Evolutionary conservation across 768 basidiomycete genomes (phyloP).

Genomic region (Ramaria sp.): DNA sequence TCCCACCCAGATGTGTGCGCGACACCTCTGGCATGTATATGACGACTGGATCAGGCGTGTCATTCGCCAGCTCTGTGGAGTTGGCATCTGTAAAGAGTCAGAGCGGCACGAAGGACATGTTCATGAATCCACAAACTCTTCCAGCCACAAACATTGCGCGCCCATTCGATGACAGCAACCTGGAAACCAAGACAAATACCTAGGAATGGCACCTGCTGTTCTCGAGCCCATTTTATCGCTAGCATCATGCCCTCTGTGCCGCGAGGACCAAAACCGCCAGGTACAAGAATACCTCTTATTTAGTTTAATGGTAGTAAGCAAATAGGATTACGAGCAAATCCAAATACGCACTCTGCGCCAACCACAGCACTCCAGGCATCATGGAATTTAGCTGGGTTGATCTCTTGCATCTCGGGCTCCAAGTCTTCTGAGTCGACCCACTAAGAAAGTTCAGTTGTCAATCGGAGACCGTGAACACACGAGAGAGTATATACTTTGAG

Average conservation of each 20-base stretch:
- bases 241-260: slow-evolving; percentile 97
- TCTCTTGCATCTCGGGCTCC: slow-evolving; percentile 69
- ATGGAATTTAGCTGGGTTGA: slow-evolving; percentile 79
- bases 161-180: slow-evolving; percentile 92
- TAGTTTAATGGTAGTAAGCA: too few relatives aligned
- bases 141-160: slow-evolving; percentile 69
- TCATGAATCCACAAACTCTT: slow-evolving; percentile 32
- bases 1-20: slow-evolving; percentile 95
- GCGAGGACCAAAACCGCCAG: slow-evolving; percentile 89
- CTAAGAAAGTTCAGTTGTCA: slow-evolving; percentile 26
- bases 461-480: background rate
- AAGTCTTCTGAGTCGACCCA: slow-evolving; percentile 96
- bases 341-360: slow-evolving; percentile 58
- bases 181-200: slow-evolving; percentile 99
- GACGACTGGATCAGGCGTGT: slow-evolving; percentile 60
- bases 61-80: slow-evolving; percentile 68
- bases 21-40: slow-evolving; percentile 99
- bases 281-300: slow-evolving; percentile 96
- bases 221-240: slow-evolving; percentile 94
- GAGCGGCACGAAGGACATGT: slow-evolving; percentile 1
- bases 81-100: slow-evolving; percentile 51
- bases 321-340: too few relatives aligned
- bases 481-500: slow-evolving; percentile 49
- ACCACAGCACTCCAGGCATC: slow-evolving; percentile 93
- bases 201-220: slow-evolving; percentile 89